These are phyloP conservation scores for Malus asiatica DNA, from an alignment of 306 rosid genomes.

Conservation along the genomic window DNA sequence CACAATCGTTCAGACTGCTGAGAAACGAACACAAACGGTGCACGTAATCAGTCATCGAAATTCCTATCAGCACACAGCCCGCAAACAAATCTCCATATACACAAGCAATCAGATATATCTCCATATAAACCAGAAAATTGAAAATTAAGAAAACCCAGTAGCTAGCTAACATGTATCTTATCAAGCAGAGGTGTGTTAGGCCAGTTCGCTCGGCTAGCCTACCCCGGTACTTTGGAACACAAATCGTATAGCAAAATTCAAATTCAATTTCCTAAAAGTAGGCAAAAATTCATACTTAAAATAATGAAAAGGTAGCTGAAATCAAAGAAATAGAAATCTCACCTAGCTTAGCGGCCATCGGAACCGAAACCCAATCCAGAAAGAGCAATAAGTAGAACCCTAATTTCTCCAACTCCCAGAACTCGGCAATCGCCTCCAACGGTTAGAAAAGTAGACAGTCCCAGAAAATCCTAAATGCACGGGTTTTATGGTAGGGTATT, in stretches of 20 bases:
- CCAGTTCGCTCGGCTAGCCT: background rate
- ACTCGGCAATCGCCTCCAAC: conserved; percentile 5
- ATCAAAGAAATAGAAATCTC: background rate
- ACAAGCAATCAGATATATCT: background rate
- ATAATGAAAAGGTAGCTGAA: background rate
- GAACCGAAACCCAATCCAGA: conserved; percentile 33
- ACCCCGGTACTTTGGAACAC: too few relatives aligned
- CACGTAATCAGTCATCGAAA: background rate
- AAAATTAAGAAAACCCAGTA: background rate
- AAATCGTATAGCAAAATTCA: background rate
- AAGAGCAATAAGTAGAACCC: background rate
- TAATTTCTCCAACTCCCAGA: background rate
- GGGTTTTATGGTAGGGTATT: background rate
- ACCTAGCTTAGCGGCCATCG: conserved; percentile 12
- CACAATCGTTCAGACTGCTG: conserved; percentile 33
- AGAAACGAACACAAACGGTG: background rate
- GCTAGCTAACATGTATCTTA: background rate
- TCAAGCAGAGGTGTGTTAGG: background rate
- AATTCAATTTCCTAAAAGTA: background rate
- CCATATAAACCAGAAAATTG: background rate
- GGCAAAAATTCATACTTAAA: background rate
- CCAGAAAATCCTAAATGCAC: background rate
- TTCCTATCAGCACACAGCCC: background rate
- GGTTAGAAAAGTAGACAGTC: background rate
- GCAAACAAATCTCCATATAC: background rate